phyloP scores from a whole-genome alignment of 1,284 basidiomycete species.

The Neonothopanus nambi region DNA sequence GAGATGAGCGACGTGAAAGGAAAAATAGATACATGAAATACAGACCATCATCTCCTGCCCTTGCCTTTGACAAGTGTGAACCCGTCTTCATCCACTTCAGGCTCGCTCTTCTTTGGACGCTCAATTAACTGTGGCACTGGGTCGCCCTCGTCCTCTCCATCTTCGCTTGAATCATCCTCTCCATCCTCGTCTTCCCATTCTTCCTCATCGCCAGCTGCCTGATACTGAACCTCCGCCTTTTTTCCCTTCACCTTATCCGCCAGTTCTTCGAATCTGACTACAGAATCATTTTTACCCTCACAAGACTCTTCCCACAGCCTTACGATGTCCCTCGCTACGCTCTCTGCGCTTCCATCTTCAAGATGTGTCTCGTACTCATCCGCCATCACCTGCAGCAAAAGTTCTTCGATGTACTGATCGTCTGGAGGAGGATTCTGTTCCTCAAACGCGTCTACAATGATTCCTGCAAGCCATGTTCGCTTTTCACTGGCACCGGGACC shows the following conservation, averaged over 20 bases:
- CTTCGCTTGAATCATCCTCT: constrained; percentile 39
- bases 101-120: constrained; percentile 45
- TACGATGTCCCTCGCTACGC: constrained; percentile 14
- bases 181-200: constrained; percentile 39
- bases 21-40: background rate
- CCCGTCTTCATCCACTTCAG: constrained; percentile 84
- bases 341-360: constrained; percentile 17
- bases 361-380: constrained; percentile 17
- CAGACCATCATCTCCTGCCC: constrained; percentile 30
- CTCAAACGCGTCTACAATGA: constrained; percentile 16
- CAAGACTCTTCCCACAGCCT: constrained; percentile 11
- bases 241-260: constrained; percentile 16
- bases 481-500: constrained; percentile 16
- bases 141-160: constrained; percentile 42
- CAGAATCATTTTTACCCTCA: constrained; percentile 7
- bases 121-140: constrained; percentile 54
- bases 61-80: constrained; percentile 80
- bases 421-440: constrained; percentile 10
- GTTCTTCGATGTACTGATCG: constrained; percentile 16
- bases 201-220: constrained; percentile 38
- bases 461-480: constrained; percentile 15
- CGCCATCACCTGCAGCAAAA: constrained; percentile 15
- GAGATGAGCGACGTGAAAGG: no score
- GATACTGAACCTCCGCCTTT: constrained; percentile 5
- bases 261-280: constrained; percentile 11